These are phyloP conservation scores for Thozetella sp. DNA, from an alignment of 495 filamentous ascomycete genomes.

Conservation along the genomic window DNA sequence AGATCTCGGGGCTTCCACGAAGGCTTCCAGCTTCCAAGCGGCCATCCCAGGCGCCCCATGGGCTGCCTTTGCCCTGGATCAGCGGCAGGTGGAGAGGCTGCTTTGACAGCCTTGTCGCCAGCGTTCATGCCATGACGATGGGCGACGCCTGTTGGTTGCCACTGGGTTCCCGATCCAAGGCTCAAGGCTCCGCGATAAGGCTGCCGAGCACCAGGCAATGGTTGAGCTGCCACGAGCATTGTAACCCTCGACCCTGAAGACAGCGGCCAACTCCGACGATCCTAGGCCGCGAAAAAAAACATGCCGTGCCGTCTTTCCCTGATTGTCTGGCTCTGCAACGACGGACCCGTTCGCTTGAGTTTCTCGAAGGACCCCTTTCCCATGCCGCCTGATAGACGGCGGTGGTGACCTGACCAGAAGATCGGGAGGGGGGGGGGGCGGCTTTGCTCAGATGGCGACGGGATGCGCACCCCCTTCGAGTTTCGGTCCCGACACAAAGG, in stretches of 20 bases:
- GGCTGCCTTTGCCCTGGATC: background rate
- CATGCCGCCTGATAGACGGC: background rate
- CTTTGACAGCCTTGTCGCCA: background rate
- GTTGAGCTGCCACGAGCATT: too few species aligned
- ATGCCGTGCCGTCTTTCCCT: background rate
- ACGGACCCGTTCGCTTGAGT: constrained; percentile 3
- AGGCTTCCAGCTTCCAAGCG: background rate
- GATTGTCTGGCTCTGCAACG: background rate
- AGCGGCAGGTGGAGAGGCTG: background rate
- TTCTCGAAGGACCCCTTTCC: constrained; percentile 8
- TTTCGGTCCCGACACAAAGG: constrained; percentile 2
- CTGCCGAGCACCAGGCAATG: too few species aligned
- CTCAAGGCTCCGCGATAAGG: too few species aligned
- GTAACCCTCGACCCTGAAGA: background rate
- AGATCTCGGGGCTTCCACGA: background rate
- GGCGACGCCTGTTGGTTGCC: too few species aligned
- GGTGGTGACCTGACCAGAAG: background rate
- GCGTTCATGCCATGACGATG: background rate
- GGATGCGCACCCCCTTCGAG: background rate
- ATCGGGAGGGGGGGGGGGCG: too few species aligned
- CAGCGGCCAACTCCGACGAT: background rate
- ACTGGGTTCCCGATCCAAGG: too few species aligned
- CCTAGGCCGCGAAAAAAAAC: background rate
- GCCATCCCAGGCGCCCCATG: background rate
- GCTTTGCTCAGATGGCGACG: too few species aligned